Base-by-base conservation (phyloP, 345 rosid species). In the Salix koriyanagi region DNA sequence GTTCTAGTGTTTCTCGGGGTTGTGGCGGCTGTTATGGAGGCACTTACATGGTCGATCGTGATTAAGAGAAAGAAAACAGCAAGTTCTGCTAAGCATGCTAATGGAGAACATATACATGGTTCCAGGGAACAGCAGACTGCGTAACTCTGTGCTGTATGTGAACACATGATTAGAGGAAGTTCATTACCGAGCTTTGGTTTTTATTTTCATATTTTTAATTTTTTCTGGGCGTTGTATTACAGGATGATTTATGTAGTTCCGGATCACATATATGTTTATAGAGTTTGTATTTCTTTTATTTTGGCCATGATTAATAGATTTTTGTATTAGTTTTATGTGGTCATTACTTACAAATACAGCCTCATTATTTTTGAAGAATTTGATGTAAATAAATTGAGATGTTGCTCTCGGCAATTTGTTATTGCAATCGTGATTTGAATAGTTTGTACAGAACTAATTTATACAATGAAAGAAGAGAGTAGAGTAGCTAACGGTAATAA, bases 11-110 rank as follows among this genome's bases (percentile, higher is more conserved):
- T 86, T 25, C 81, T 95, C 69, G 99, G 93, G 1, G 72, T 81
- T 5, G 65, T 71, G 0, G 86, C 93, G 0, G 79, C 80, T 30
- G 65, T 89, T 3, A 77, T 93, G 80, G 99, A 95, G 71, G 88
- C 87, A 2, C 65, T 90, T 1, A 95, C 98, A 65, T 95, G 99
- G 98, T 62, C 73, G 54, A 75, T 93, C 1, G 99, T 93, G 44
- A 54, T 95, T 36, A 87, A 77, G 46, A 89, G 91, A 67, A 91
- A 88, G 87, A 85, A 72, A 67, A 72, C 83, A 56, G 85, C 75
- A 64, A 67, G 39, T 16, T 25, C 87, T 11, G 79, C 75, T 36
- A 80, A 76, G 54, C 52, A 76, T 48, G 70, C 37, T 54, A 89
- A 88, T 80, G 90, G 90, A 73, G 46, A 72, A 7, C 76, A 86